A percentile compares a stretch with the other conserved stretches of the same genome.
phyloP scores from a whole-genome alignment of 2,329 filamentous ascomycete genomes.

The Diaporthe sp. region DNA sequence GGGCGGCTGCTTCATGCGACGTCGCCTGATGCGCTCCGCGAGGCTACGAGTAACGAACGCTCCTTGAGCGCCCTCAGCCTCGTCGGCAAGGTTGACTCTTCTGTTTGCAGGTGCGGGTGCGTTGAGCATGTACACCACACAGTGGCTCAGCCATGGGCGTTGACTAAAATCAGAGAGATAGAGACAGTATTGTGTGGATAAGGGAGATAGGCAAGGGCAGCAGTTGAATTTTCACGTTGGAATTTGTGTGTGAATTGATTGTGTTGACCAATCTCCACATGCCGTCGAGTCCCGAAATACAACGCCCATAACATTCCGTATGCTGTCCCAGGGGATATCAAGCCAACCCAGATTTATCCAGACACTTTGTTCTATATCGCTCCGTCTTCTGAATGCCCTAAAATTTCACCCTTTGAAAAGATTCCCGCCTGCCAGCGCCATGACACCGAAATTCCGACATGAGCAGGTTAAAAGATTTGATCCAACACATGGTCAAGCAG shows the following conservation, averaged over 20 bases:
- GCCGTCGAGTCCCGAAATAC: not conserved
- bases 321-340: slow-evolving; percentile 20
- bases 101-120: not conserved
- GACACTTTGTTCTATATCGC: not conserved
- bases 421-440: slow-evolving; percentile 7
- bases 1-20: not conserved
- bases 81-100: not conserved
- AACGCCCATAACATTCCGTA: not conserved
- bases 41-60: not conserved
- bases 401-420: not conserved
- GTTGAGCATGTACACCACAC: not conserved
- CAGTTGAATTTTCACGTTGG: not conserved
- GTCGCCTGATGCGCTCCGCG: not conserved
- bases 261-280: not conserved
- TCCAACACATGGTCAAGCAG: not conserved
- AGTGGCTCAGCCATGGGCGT: not conserved
- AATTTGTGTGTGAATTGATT: not conserved
- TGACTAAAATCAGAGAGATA: not conserved
- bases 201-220: not conserved
- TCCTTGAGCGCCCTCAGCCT: not conserved
- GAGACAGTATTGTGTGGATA: not conserved
- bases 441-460: slow-evolving; percentile 14
- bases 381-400: not conserved
- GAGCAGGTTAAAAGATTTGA: too few species aligned
- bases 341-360: not conserved